These are phyloP conservation scores for Phytomonas sp. DNA, from an alignment of 208 protist species.

Conservation along the genomic window DNA sequence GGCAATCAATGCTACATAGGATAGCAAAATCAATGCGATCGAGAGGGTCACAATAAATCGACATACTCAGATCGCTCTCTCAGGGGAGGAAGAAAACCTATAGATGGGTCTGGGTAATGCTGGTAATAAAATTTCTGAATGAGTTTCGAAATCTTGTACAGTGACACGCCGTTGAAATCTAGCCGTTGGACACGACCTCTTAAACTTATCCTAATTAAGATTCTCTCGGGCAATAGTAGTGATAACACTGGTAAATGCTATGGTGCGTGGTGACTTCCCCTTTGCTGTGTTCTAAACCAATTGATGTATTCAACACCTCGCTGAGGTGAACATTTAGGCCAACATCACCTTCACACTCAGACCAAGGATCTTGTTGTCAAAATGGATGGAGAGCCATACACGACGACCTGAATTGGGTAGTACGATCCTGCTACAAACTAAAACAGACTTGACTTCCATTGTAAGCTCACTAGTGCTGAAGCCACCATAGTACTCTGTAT, in stretches of 20 bases:
- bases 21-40: not conserved
- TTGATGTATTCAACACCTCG: not conserved
- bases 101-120: not conserved
- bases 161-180: not conserved
- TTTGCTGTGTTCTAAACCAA: not conserved
- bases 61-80: not conserved
- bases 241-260: not conserved
- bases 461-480: not conserved
- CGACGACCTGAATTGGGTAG: not conserved
- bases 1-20: not conserved
- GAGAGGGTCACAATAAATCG: not conserved
- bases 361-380: not conserved
- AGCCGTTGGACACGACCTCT: not conserved
- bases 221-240: not conserved
- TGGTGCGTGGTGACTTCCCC: not conserved
- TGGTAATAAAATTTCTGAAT: not conserved
- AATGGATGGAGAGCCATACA: not conserved
- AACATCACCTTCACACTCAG: not conserved
- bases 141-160: not conserved
- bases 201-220: not conserved
- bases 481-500: not conserved
- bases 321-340: not conserved
- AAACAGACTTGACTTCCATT: not conserved
- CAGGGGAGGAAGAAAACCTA: not conserved
- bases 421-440: not conserved